Evolutionary conservation across 129 eudicot species (phyloP), one percentile per base, ranked within the genome.

Genomic region (Glebionis coronaria): DNA sequence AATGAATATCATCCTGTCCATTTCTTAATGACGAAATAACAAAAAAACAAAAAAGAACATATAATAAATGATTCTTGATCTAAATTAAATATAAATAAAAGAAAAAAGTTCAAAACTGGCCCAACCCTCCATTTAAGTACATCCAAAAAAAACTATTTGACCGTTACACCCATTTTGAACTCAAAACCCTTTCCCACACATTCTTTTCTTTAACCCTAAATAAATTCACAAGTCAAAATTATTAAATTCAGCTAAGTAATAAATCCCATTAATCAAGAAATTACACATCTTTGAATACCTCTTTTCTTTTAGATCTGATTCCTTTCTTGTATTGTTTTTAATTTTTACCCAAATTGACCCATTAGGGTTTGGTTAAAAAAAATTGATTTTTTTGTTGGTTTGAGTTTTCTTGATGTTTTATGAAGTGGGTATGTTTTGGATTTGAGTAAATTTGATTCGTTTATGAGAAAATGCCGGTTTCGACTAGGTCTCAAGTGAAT

Each of bases 401-500:
- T 21, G 63, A 61, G 58, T 44, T 53, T 56, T 69, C 18, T 76
- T 68, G 42, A 51, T 52, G 42, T 52, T 61, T 25, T 21, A 16
- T 62, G 68, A 64, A 1, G 63, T 40, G 85, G 83, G 79, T 76
- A 81, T 82, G 82, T 44, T 58, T 70, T 68, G 65, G 62, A 71
- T 49, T 13, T 78, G 73, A 67, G 47, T 51, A 25, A 60, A 49
- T 29, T 60, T 29, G 9, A 57, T 61, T 44, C 54, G 25, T 47
- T 77, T 61, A 64, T 40, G 42, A 2, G 14, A 42, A 60, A 73
- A 90, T 86, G 96, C 90, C 95, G 38, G 97, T 90, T 18, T 82
- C 91, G 13, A 90, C 97, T 16, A 90, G 97, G 80, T 86, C 97
- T 12, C 85, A 82, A 61, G 78, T 79, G 61, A 77, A 31, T 44